Base-by-base conservation (phyloP, 108 stramenopile genomes). In the Aureococcus anophagefferens region DNA sequence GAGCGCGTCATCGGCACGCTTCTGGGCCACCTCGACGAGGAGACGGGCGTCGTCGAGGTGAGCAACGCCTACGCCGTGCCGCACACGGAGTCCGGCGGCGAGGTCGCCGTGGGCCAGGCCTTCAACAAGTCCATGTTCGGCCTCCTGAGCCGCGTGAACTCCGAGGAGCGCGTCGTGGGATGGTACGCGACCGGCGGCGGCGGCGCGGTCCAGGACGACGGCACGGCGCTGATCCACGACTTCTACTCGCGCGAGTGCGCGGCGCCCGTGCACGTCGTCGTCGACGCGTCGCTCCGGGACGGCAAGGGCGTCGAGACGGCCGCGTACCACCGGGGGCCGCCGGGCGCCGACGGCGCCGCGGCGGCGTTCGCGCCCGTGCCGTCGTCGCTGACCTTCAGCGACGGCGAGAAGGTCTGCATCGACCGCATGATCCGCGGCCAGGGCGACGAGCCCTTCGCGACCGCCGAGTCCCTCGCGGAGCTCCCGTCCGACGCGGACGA, bases 51-150 rank as follows among this genome's bases (percentile, higher is more conserved):
- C 78, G 87, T 96, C 37, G 91, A 94, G 88, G 83, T 98, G 31
- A 94, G 91, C 64, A 95, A 96, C 80, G 86, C 86, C 72, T 98
- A 96, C 84, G 93, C 94, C 31, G 95, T 98, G 30, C 97, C 95
- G 29, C 93, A 95, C 75, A 90, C 92, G 78, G 97, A 95, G 67
- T 28, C 36, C 30, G 79, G 80, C 45, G 72, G 80, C 31, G 76
- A 77, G 74, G 81, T 85, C 15, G 94, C 94, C 71, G 92, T 98
- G 73, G 94, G 94, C 63, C 93, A 95, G 80, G 95, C 95, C 76
- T 95, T 90, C 75, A 92, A 95, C 81, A 28, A 59, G 51, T 9
- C 17, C 17, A 85, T 85, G 84, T 74, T 76, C 35, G 62, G 73
- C 46, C 76, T 81, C 17, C 81, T 79, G 40, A 46, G 46, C 13